Evolutionary conservation across 2,329 filamentous ascomycete genomes (phyloP).

Genomic region (Xylaria sp.): DNA sequence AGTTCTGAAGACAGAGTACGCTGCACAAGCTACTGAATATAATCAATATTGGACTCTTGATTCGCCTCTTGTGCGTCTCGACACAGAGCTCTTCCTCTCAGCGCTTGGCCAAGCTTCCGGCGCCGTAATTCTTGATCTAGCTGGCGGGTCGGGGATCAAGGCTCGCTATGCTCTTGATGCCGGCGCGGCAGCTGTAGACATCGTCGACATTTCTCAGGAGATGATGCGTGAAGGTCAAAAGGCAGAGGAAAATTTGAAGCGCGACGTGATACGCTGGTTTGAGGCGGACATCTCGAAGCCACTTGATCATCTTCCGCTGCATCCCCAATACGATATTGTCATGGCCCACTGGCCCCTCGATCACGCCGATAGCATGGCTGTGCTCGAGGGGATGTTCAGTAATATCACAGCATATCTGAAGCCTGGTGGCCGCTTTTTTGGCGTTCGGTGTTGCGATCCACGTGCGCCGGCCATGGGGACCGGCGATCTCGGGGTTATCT

Average conservation of each 20-base stretch:
- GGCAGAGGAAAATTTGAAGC: slow-evolving; percentile 31
- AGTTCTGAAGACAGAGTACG: slow-evolving; percentile 6
- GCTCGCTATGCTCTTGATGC: slow-evolving; percentile 36
- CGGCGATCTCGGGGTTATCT: slow-evolving; percentile 26
- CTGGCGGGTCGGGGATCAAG: slow-evolving; percentile 39
- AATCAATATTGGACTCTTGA: background rate
- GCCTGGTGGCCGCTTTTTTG: slow-evolving; percentile 39
- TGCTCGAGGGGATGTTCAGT: slow-evolving; percentile 39
- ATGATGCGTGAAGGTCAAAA: slow-evolving; percentile 36
- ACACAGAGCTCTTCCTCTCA: slow-evolving; percentile 39
- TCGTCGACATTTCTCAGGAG: slow-evolving; percentile 38
- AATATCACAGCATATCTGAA: slow-evolving; percentile 36
- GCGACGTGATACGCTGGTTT: slow-evolving; percentile 33
- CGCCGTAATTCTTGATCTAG: slow-evolving; percentile 39
- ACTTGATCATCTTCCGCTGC: slow-evolving; percentile 29
- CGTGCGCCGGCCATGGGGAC: slow-evolving; percentile 17
- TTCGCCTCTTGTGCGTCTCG: slow-evolving; percentile 23
- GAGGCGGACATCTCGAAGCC: slow-evolving; percentile 36
- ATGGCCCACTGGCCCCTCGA: slow-evolving; percentile 45
- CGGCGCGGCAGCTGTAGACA: slow-evolving; percentile 37
- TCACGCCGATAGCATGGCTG: slow-evolving; percentile 33
- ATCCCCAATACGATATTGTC: slow-evolving; percentile 39
- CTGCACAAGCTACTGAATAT: slow-evolving; percentile 6
- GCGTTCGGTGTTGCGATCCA: slow-evolving; percentile 31
- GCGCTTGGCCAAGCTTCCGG: slow-evolving; percentile 37